These are phyloP conservation scores for Clavispora phyllophila DNA, from an alignment of 805 yeast species.

Conservation along the genomic window DNA sequence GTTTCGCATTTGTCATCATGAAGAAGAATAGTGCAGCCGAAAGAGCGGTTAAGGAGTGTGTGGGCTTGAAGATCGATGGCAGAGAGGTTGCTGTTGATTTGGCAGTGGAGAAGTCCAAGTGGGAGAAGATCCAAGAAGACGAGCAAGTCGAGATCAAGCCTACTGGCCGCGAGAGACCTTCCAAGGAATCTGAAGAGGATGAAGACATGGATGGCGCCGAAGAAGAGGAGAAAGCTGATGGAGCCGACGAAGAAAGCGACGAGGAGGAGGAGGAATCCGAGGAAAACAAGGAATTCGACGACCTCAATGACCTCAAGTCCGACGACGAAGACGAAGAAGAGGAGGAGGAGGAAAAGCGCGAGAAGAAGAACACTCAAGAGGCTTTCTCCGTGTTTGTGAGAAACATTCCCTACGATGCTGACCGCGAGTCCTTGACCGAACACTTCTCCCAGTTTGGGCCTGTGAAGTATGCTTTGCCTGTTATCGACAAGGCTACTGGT, in stretches of 20 bases:
- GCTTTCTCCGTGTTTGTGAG: conserved; percentile 77
- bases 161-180: conserved; percentile 25
- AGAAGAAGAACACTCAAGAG: conserved; percentile 57
- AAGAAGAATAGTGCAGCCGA: conserved; percentile 71
- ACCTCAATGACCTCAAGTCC: conserved; percentile 11
- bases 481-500: conserved; percentile 78
- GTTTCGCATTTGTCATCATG: conserved; percentile 94
- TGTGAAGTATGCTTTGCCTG: conserved; percentile 90
- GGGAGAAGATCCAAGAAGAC: conserved; percentile 53
- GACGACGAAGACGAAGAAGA: conserved; percentile 30
- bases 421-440: conserved; percentile 66
- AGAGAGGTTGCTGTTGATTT: conserved; percentile 92
- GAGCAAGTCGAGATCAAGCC: conserved; percentile 8
- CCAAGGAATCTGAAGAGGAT: conserved; percentile 35
- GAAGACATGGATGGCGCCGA: conserved; percentile 19
- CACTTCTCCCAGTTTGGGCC: conserved; percentile 84
- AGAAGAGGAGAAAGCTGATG: conserved; percentile 37
- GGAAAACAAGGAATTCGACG: conserved; percentile 24
- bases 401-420: conserved; percentile 92
- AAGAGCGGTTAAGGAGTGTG: conserved; percentile 69
- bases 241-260: conserved; percentile 30
- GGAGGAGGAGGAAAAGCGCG: conserved; percentile 15
- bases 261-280: conserved; percentile 25
- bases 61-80: conserved; percentile 77
- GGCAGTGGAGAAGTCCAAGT: conserved; percentile 82